Evolutionary conservation across 2,329 filamentous ascomycete species (phyloP), one percentile per base, ranked within the genome.

Genomic region (Hymenoscyphus salicellus): DNA sequence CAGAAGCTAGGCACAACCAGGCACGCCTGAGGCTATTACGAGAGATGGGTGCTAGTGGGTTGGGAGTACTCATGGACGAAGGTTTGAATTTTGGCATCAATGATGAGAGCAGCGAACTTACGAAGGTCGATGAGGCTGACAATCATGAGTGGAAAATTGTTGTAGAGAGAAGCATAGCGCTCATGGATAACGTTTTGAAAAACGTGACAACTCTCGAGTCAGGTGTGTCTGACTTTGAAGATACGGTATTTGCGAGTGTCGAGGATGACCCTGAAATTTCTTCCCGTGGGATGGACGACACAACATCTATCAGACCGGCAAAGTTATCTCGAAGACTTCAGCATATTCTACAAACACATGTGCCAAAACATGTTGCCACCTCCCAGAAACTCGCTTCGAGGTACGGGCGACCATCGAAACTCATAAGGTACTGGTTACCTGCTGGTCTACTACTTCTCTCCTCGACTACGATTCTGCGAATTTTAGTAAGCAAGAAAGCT

Each of bases 371-470:
- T 72, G 78, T 84, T 2, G 73, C 76, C 8, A 81, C 82, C 43
- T 88, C 89, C 65, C 79, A 80, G 49, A 74, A 76, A 0, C 77
- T 90, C 3, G 84, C 89, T 3, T 76, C 77, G 32, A 78, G 86
- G 61, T 89, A 94, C 74, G 93, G 94, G 7, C 88, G 89, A 26
- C 95, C 95, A 0, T 87, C 90, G 4, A 80, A 81, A 46, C 72
- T 95, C 5, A 82, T 96, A 2, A 87, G 95, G 58, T 98, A 97
- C 78, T 99, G 95, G 95, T 81, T 97, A 5, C 92, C 93, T 0
- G 84, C 86, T 0, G 83, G 86, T 1, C 77, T 86, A 8, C 83
- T 92, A 1, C 75, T 97, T 2, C 79, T 96, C 11, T 97, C 93
- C 0, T 94, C 92, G 0, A 93, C 91, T 17, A 97, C 93, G 0